Evolutionary conservation across 1,139 yeast genomes (phyloP), one percentile per base, ranked within the genome.

Genomic region (Yamadazyma buinensis): DNA sequence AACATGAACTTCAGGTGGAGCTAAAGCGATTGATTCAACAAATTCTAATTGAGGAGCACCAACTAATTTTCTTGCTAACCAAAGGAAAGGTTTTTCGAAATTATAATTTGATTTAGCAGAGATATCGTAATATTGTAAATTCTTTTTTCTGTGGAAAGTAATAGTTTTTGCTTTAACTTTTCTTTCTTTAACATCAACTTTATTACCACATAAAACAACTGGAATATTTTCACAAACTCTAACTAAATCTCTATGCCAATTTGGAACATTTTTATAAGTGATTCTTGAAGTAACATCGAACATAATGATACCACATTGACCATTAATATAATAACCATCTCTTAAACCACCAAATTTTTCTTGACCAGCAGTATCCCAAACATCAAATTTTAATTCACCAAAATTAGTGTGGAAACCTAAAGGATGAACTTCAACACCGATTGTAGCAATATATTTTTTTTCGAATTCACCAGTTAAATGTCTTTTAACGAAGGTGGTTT

Each of bases 321-420:
- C 99, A 66, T 92, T 90, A 66, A 94, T 92, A 73, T 94, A 92
- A 77, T 94, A 92, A 62, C 98, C 99, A 61, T 92, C 98, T 79
- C 98, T 90, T 61, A 94, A 78, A 57, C 99, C 98, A 67, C 99
- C 99, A 56, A 94, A 92, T 74, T 94, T 94, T 75, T 94, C 99
- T 76, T 94, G 99, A 48, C 98, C 99, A 41, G 99, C 99, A 43
- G 98, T 94, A 69, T 94, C 99, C 99, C 99, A 94, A 55, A 92
- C 97, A 63, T 94, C 97, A 68, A 94, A 94, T 70, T 87, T 90
- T 72, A 94, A 87, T 72, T 92, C 97, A 72, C 99, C 99, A 59
- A 75, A 92, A 77, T 92, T 92, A 64, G 99, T 94, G 84, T 81
- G 87, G 83, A 94, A 94, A 33, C 95, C 90, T 68, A 94, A 81